These are phyloP conservation scores for Cladosporium sp. DNA, from an alignment of 2,329 filamentous ascomycete genomes.

Conservation along the genomic window DNA sequence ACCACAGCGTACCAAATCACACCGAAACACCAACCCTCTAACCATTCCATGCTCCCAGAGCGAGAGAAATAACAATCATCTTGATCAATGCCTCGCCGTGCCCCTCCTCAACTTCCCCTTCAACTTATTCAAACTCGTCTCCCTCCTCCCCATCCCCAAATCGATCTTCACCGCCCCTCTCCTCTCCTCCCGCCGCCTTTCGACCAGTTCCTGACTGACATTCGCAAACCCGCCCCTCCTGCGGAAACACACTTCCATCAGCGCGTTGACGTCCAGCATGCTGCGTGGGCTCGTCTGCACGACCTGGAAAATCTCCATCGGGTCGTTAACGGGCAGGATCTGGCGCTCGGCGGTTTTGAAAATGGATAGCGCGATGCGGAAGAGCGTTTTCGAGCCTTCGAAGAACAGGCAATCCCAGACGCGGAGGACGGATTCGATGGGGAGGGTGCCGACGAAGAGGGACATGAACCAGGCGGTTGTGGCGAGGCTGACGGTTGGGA, in stretches of 20 bases:
- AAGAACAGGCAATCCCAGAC: conserved; percentile 97
- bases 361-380: conserved; percentile 84
- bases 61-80: neutral
- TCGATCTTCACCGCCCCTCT: conserved; percentile 28
- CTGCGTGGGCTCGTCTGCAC: conserved; percentile 83
- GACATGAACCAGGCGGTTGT: conserved; percentile 99
- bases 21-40: neutral
- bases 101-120: conserved; percentile 17
- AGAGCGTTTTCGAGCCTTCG: conserved; percentile 90
- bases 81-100: neutral
- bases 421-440: conserved; percentile 85
- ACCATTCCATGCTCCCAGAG: neutral
- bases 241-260: conserved; percentile 82
- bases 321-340: conserved; percentile 76
- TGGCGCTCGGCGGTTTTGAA: conserved; percentile 85
- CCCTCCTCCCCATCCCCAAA: conserved; percentile 8
- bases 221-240: conserved; percentile 69
- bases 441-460: conserved; percentile 87
- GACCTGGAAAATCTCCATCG: conserved; percentile 94
- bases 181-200: conserved; percentile 70
- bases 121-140: conserved; percentile 10
- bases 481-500: conserved; percentile 88
- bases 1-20: neutral
- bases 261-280: conserved; percentile 75
- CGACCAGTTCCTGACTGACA: conserved; percentile 78